phyloP scores from a whole-genome alignment of 2,329 filamentous ascomycete genomes.

The Colletotrichum sp. region DNA sequence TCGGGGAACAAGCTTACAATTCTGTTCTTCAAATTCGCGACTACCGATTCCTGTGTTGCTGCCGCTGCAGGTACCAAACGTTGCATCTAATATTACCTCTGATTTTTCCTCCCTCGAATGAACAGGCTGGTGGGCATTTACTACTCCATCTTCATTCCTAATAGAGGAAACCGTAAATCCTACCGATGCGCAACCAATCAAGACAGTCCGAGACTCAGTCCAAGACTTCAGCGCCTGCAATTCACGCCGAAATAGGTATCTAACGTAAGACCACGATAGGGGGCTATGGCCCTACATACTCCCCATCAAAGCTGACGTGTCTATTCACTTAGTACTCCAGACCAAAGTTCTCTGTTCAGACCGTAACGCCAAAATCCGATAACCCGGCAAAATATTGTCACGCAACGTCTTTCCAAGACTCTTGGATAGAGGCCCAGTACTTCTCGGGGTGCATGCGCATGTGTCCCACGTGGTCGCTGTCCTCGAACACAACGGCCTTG shows the following conservation, averaged over 20 bases:
- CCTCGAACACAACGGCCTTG: constrained; percentile 58
- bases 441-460: constrained; percentile 59
- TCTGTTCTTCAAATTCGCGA: not conserved
- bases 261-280: not conserved
- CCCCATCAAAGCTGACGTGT: not conserved
- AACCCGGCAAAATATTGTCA: not conserved
- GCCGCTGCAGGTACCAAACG: not conserved
- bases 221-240: not conserved
- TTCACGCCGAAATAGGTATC: not conserved
- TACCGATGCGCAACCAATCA: not conserved
- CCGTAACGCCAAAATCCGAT: not conserved
- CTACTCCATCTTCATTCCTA: not conserved
- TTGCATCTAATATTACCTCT: not conserved
- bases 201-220: not conserved
- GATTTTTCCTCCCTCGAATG: rapidly evolving
- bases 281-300: not conserved
- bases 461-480: constrained; percentile 65
- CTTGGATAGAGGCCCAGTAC: constrained; percentile 59
- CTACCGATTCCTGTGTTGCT: not conserved
- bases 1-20: not conserved
- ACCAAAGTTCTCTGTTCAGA: not conserved
- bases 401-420: constrained; percentile 27
- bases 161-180: not conserved
- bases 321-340: not conserved
- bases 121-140: not conserved